Percentiles rank a stretch among this genome's conserved stretches.
Conservation (phyloP, 2,329 filamentous ascomycete species). For the Hypoxylon sp. region DNA sequence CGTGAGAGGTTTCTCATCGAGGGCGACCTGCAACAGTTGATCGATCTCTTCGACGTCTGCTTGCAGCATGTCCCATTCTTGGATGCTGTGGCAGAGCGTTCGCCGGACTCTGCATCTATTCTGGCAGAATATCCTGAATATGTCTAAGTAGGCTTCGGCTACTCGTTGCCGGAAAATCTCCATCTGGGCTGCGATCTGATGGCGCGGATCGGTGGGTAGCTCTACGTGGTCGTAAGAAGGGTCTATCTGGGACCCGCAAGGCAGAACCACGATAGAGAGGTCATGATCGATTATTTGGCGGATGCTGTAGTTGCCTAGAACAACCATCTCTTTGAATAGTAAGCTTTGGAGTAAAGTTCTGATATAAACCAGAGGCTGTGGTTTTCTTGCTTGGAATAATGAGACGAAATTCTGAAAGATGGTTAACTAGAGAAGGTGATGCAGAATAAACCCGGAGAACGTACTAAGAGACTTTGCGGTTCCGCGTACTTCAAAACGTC, state of each 20-base stretch:
- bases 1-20: constrained; percentile 72
- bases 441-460: constrained; percentile 49
- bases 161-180: constrained; percentile 75
- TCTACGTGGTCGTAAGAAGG: constrained; percentile 83
- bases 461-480: constrained; percentile 78
- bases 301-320: constrained; percentile 77
- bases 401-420: constrained; percentile 78
- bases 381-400: constrained; percentile 82
- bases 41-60: constrained; percentile 85
- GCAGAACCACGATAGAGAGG: constrained; percentile 82
- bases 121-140: constrained; percentile 87
- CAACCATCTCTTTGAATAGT: constrained; percentile 79
- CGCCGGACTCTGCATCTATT: constrained; percentile 92
- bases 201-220: constrained; percentile 78
- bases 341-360: constrained; percentile 84
- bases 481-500: constrained; percentile 77
- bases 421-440: constrained; percentile 38
- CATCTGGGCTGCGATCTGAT: constrained; percentile 80
- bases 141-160: constrained; percentile 82
- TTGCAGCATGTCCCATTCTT: constrained; percentile 88
- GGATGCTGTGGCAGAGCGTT: constrained; percentile 86
- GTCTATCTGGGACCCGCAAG: constrained; percentile 79
- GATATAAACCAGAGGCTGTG: constrained; percentile 86
- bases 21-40: constrained; percentile 72
- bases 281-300: constrained; percentile 86